phyloP scores from a whole-genome alignment of 23 red algal genomes.

The Agarophyton chilense region DNA sequence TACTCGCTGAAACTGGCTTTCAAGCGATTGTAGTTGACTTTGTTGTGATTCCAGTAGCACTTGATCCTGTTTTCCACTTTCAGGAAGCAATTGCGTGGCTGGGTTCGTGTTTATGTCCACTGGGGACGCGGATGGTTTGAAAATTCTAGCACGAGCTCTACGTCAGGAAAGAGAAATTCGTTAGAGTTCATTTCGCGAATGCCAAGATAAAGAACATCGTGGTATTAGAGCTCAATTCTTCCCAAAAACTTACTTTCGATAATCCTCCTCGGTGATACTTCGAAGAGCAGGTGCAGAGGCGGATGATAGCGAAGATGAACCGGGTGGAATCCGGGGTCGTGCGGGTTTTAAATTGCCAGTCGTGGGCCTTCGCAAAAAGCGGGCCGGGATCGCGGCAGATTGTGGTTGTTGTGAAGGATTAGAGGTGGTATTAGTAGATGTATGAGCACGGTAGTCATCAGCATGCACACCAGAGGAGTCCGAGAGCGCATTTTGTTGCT shows the following conservation, averaged over 20 bases:
- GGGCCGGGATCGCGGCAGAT: neutral
- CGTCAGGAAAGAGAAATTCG: neutral
- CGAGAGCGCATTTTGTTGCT: neutral
- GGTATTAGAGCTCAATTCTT: neutral
- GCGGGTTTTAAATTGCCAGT: neutral
- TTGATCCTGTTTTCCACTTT: neutral
- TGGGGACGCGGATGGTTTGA: constrained; percentile 6
- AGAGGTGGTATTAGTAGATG: neutral
- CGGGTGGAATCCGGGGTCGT: neutral
- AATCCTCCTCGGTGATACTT: constrained; percentile 63
- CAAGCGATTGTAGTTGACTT: neutral
- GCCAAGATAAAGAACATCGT: neutral
- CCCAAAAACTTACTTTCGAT: constrained; percentile 53
- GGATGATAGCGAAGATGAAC: neutral
- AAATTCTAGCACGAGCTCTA: constrained; percentile 60
- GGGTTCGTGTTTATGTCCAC: neutral
- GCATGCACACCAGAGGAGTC: neutral
- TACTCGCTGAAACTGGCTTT: neutral
- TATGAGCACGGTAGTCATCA: neutral
- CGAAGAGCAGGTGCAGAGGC: constrained; percentile 4
- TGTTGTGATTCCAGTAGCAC: neutral
- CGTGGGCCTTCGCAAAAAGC: neutral
- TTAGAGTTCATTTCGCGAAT: neutral
- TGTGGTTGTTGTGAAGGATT: neutral
- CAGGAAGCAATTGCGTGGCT: neutral